Evolutionary conservation across 495 filamentous ascomycete genomes (phyloP).

Genomic region (Chaetomidium leptoderma): DNA sequence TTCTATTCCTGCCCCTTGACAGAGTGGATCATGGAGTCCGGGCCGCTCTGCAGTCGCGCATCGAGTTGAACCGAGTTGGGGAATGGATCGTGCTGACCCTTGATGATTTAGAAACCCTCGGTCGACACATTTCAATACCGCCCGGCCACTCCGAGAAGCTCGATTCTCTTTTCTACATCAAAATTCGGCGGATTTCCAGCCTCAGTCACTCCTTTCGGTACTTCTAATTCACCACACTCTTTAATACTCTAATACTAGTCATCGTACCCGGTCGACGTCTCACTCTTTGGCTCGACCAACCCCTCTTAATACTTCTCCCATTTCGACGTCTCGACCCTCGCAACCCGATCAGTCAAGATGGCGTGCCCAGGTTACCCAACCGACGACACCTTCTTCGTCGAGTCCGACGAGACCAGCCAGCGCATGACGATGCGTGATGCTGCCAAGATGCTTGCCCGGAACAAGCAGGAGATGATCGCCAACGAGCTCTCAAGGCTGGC

Average conservation of each 20-base stretch:
- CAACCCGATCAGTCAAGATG: constrained; percentile 55
- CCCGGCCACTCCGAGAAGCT: constrained; percentile 39
- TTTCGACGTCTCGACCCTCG: constrained; percentile 12
- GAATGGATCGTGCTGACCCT: constrained; percentile 25
- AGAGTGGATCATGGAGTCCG: constrained; percentile 27
- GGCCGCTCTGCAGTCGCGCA: constrained; percentile 18
- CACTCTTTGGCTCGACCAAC: constrained; percentile 44
- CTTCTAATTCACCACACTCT: constrained; percentile 48
- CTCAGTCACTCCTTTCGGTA: constrained; percentile 48
- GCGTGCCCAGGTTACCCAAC: constrained; percentile 53
- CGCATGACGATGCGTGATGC: constrained; percentile 63
- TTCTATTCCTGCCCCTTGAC: constrained; percentile 24
- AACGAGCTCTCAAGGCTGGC: constrained; percentile 79
- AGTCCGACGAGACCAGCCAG: constrained; percentile 59
- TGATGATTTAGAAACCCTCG: constrained; percentile 24
- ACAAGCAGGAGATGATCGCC: constrained; percentile 77
- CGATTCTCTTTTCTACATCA: constrained; percentile 27
- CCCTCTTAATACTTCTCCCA: constrained; percentile 25
- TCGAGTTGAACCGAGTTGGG: constrained; percentile 11
- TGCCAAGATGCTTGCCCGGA: constrained; percentile 64
- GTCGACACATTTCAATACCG: constrained; percentile 35
- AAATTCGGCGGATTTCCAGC: constrained; percentile 37
- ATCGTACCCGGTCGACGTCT: constrained; percentile 37
- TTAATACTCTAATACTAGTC: constrained; percentile 52
- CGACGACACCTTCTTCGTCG: constrained; percentile 77